Base-by-base conservation (phyloP, 2,329 filamentous ascomycete species). In the Shiraia bambusicola region DNA sequence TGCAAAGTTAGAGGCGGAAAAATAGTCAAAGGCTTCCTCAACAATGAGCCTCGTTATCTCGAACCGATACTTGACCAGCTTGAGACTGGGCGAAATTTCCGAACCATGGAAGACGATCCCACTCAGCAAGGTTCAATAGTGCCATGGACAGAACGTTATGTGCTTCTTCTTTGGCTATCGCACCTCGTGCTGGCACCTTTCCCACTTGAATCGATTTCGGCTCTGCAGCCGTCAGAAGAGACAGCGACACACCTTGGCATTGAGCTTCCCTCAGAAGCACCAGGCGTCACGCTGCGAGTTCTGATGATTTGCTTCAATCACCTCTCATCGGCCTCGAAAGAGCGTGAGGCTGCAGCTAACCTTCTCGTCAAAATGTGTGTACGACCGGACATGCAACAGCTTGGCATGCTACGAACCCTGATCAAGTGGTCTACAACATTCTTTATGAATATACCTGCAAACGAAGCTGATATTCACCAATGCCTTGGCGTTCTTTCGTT, bases 1-100 rank as follows among this genome's bases (percentile, higher is more conserved):
- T 96, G 90, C 76, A 98, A 98, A 70, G 86, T 97, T 36, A 82
- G 93, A 38, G 92, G 93, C 16, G 84, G 93, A 64, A 97, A 97
- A 69, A 86, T 98, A 37, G 85, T 98, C 55, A 83, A 90, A 37
- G 82, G 88, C 29, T 96, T 97, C 62, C 75, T 98, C 52, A 92
- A 87, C 63, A 95, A 93, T 51, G 93, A 97, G 66, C 86, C 90
- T 2, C 85, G 80, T 59, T 86, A 91, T 59, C 79, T 98, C 11
- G 91, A 95, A 64, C 78, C 86, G 1, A 77, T 98, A 47, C 76
- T 96, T 7, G 76, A 78, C 2, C 84, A 86, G 12, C 81, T 95
- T 29, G 88, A 94, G 60, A 75, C 78, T 24, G 77, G 75, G 56
- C 69, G 71, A 30, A 56, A 57, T 5, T 47, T 52, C 16, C 37